Conservation (phyloP, 2,329 filamentous ascomycete genomes). For the Phoma sp. region DNA sequence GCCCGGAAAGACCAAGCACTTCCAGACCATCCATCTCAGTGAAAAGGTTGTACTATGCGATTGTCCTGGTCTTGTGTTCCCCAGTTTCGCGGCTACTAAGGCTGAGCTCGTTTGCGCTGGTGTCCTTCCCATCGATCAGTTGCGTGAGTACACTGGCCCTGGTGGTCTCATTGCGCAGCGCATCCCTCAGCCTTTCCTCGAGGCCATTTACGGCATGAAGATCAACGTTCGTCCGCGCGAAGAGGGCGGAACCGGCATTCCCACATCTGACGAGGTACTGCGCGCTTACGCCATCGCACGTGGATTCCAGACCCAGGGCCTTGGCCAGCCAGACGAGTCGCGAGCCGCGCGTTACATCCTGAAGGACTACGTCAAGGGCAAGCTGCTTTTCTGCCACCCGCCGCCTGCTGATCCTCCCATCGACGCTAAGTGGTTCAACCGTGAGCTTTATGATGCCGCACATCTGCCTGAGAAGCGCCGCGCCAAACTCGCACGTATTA, state of each 20-base stretch:
- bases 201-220: constrained; percentile 91
- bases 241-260: constrained; percentile 88
- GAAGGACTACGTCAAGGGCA: constrained; percentile 97
- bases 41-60: constrained; percentile 91
- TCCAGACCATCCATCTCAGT: constrained; percentile 95
- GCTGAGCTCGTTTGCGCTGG: constrained; percentile 95
- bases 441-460: constrained; percentile 80
- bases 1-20: constrained; percentile 98
- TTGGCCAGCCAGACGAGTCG: constrained; percentile 91
- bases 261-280: constrained; percentile 84
- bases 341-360: constrained; percentile 86
- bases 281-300: constrained; percentile 85
- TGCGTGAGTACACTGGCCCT: constrained; percentile 90
- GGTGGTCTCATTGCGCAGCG: constrained; percentile 80
- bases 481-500: constrained; percentile 63
- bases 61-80: constrained; percentile 97
- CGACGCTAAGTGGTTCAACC: constrained; percentile 80
- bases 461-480: constrained; percentile 85
- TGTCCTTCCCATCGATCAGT: constrained; percentile 92
- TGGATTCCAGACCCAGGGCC: constrained; percentile 87
- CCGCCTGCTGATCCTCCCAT: constrained; percentile 71
- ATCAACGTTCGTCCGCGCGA: constrained; percentile 81
- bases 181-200: constrained; percentile 86
- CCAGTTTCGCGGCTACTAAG: constrained; percentile 96
- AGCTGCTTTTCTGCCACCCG: constrained; percentile 88